phyloP scores from a whole-genome alignment of 345 rosid species.

The Acer campestre region DNA sequence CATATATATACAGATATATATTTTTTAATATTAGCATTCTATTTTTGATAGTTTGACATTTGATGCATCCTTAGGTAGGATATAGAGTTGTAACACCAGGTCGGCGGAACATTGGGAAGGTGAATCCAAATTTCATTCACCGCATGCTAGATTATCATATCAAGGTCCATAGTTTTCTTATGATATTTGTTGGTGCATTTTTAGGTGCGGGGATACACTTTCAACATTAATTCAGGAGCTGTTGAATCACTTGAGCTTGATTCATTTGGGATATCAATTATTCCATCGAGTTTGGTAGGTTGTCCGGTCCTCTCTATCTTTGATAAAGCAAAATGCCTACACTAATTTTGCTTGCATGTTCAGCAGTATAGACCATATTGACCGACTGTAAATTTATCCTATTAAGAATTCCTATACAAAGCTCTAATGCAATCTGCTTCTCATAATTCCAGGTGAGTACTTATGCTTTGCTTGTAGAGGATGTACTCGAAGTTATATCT shows the following conservation, averaged over 20 bases:
- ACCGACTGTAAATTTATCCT: background rate
- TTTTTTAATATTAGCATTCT: background rate
- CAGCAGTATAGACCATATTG: background rate
- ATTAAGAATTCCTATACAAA: background rate
- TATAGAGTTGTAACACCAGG: slow-evolving; percentile 76
- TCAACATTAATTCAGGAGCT: slow-evolving; percentile 75
- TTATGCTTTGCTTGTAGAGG: slow-evolving; percentile 71
- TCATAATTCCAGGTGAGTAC: slow-evolving; percentile 70
- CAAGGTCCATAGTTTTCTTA: background rate
- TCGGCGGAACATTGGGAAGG: slow-evolving; percentile 72
- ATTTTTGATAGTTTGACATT: slow-evolving; percentile 23
- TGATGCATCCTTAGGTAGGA: slow-evolving; percentile 69
- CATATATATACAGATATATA: background rate
- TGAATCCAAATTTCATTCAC: slow-evolving; percentile 21
- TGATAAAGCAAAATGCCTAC: background rate
- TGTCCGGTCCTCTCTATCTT: slow-evolving; percentile 2
- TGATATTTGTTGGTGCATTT: background rate
- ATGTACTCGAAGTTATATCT: slow-evolving; percentile 68
- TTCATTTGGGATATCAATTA: slow-evolving; percentile 81
- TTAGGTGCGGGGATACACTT: slow-evolving; percentile 85
- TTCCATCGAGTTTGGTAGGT: slow-evolving; percentile 90
- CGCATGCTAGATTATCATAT: slow-evolving; percentile 10
- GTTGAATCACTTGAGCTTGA: slow-evolving; percentile 85
- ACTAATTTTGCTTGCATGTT: background rate
- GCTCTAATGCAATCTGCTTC: slow-evolving; percentile 2